Evolutionary conservation across 495 filamentous ascomycete species (phyloP), one percentile per base, ranked within the genome.

Genomic region (Penicillium robsamsonii): DNA sequence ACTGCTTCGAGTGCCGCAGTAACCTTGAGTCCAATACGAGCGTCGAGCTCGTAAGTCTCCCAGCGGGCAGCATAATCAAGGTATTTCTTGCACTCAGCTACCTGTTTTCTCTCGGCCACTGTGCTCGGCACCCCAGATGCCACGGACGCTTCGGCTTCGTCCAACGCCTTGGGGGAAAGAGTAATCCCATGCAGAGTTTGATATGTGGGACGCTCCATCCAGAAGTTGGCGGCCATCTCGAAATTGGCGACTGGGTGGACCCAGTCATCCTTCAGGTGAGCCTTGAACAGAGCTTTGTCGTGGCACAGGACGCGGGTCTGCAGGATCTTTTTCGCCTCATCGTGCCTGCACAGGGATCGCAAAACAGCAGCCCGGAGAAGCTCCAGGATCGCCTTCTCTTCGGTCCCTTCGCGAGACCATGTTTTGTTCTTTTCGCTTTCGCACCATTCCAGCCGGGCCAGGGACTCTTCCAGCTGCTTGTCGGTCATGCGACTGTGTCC

Each of bases 31-130:
- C 90, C 89, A 50, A 96, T 83, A 49, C 94, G 81, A 43, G 89
- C 86, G 68, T 98, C 95, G 33, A 97, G 77, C 44, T 94, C 85
- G 66, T 89, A 97, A 13, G 79, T 76, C 60, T 96, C 93, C 90
- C 91, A 97, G 22, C 75, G 83, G 18, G 87, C 84, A 22, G 88
- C 88, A 72, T 90, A 91, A 17, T 91, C 84, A 17, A 96, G 69
- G 75, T 86, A 88, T 35, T 78, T 75, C 60, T 85, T 82, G 67
- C 89, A 91, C 62, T 91, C 85, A 13, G 77, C 70, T 20, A 88
- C 76, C 58, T 81, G 71, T 50, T 73, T 69, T 33, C 78, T 77
- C 66, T 81, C 69, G 25, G 60, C 44, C 17, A 57, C 57, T n/a
- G 49, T 58, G 42, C 37, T 30, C 45, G 17, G 9, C 24, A 49